Evolutionary conservation across 2,329 filamentous ascomycete genomes (phyloP).

Genomic region (Nigrospora osmanthi): DNA sequence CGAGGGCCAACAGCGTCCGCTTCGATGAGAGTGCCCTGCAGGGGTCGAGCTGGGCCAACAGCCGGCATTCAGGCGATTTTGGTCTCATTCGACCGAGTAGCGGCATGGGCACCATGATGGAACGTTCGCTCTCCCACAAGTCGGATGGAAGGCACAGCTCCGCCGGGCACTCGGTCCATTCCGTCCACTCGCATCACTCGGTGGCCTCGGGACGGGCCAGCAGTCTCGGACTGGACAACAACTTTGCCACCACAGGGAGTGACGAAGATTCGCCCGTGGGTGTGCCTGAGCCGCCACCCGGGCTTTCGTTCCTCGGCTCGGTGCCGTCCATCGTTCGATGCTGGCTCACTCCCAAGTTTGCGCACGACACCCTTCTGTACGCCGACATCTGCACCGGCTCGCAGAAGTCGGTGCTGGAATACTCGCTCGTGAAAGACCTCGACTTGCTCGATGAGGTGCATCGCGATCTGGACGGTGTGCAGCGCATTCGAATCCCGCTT

Average conservation of each 20-base stretch:
- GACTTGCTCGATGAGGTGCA: conserved; percentile 61
- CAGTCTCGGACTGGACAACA: conserved; percentile 76
- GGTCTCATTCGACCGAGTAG: conserved; percentile 70
- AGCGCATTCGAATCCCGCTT: conserved; percentile 68
- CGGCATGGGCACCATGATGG: conserved; percentile 76
- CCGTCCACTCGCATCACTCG: conserved; percentile 57
- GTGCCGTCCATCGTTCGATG: conserved; percentile 93
- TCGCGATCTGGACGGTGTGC: conserved; percentile 55
- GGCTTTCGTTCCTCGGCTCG: conserved; percentile 76
- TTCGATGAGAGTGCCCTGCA: conserved; percentile 96
- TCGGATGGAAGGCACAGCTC: conserved; percentile 94
- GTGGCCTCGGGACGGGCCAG: conserved; percentile 74
- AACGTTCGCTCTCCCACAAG: conserved; percentile 87
- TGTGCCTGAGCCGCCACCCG: conserved; percentile 69
- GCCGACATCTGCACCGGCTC: conserved; percentile 90
- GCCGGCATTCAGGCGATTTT: conserved; percentile 77
- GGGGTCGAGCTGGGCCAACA: conserved; percentile 73
- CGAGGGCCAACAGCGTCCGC: conserved; percentile 90
- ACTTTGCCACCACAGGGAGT: conserved; percentile 54
- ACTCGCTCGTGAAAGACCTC: conserved; percentile 66
- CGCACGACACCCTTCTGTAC: conserved; percentile 81
- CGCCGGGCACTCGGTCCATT: conserved; percentile 71
- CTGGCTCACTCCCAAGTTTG: conserved; percentile 88
- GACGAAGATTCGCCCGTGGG: conserved; percentile 64
- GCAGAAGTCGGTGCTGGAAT: conserved; percentile 76